phyloP scores from a whole-genome alignment of 2,329 filamentous ascomycete species.

The Herpotrichia juniperi region DNA sequence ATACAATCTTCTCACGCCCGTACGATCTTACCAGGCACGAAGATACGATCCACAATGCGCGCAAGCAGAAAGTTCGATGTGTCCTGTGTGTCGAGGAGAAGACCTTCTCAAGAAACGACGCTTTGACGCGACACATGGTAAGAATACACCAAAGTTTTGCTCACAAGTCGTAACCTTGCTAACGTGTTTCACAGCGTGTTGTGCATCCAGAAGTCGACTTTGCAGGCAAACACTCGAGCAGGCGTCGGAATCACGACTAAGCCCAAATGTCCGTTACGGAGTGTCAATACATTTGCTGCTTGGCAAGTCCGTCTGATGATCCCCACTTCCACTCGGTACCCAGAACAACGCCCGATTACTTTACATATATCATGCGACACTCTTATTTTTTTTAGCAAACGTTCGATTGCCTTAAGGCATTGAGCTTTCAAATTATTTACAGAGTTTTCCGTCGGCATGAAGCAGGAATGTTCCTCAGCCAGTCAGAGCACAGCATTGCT shows the following conservation, averaged over 20 bases:
- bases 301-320: conserved; percentile 17
- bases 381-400: neutral
- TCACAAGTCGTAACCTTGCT: conserved; percentile 22
- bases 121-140: conserved; percentile 85
- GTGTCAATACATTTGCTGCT: neutral
- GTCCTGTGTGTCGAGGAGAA: conserved; percentile 94
- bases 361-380: conserved; percentile 11
- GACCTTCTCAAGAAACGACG: conserved; percentile 94
- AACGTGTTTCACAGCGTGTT: conserved; percentile 61
- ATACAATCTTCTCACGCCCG: conserved; percentile 89
- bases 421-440: neutral
- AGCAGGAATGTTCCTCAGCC: conserved; percentile 2
- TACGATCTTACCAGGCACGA: conserved; percentile 97
- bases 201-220: conserved; percentile 89
- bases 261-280: conserved; percentile 13
- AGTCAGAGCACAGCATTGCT: neutral
- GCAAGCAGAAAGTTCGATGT: conserved; percentile 94
- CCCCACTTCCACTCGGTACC: conserved; percentile 18
- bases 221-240: conserved; percentile 66
- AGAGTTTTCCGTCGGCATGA: conserved; percentile 1
- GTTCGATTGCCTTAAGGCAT: conserved; percentile 2
- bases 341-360: conserved; percentile 28
- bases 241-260: conserved; percentile 47
- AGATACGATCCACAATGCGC: conserved; percentile 94
- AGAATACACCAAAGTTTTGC: conserved; percentile 24